Evolutionary conservation across 495 filamentous ascomycete species (phyloP).

Genomic region (Alectoria sarmentosa): DNA sequence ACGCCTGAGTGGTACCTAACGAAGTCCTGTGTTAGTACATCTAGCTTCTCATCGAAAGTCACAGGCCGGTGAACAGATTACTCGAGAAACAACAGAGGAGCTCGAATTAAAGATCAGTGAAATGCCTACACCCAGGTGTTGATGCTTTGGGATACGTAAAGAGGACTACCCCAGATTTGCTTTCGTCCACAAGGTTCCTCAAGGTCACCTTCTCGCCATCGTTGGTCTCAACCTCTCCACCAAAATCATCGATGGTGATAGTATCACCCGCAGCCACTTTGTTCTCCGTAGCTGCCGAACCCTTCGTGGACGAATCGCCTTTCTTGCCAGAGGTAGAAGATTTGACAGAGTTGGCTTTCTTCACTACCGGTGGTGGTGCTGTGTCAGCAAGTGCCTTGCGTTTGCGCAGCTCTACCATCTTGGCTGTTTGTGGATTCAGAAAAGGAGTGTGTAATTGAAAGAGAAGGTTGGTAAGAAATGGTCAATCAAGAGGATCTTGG

Average conservation of each 20-base stretch:
- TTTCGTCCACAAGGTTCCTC: conserved; percentile 68
- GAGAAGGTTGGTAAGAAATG: not conserved
- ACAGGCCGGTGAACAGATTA: too few relatives aligned
- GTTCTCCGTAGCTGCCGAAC: conserved; percentile 23
- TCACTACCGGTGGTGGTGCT: conserved; percentile 46
- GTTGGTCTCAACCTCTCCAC: conserved; percentile 77
- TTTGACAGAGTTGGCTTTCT: conserved; percentile 47
- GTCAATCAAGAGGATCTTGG: not conserved
- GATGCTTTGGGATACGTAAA: conserved; percentile 96
- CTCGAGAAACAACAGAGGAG: not conserved
- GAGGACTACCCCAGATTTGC: conserved; percentile 78
- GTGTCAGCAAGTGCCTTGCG: conserved; percentile 51
- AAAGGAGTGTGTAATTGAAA: not conserved
- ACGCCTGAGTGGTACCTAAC: conserved; percentile 84
- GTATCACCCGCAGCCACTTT: conserved; percentile 37
- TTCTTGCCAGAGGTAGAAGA: conserved; percentile 37
- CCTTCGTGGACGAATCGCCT: conserved; percentile 29
- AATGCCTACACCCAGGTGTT: conserved; percentile 83
- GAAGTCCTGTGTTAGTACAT: not conserved
- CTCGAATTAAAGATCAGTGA: not conserved
- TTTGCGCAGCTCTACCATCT: conserved; percentile 64
- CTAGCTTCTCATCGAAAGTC: not conserved
- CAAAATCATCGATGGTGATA: conserved; percentile 64
- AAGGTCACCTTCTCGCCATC: conserved; percentile 73
- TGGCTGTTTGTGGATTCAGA: not conserved